phyloP scores from a whole-genome alignment of 73 alveolate genomes.

The Symbiodinium natans region DNA sequence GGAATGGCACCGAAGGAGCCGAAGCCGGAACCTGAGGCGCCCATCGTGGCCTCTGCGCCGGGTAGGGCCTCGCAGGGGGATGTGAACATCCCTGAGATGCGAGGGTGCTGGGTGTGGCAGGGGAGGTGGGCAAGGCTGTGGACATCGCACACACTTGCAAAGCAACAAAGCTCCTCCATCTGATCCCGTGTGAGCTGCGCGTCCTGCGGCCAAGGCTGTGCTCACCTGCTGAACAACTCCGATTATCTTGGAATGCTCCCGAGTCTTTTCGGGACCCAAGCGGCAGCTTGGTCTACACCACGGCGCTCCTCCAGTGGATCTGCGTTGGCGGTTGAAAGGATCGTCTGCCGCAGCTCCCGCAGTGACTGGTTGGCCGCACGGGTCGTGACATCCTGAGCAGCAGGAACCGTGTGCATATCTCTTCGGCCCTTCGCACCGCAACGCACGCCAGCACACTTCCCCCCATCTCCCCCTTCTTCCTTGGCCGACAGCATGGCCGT shows the following conservation, averaged over 20 bases:
- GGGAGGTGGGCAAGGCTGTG: background rate
- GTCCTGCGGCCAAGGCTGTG: background rate
- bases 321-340: constrained; percentile 62
- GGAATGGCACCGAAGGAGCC: background rate
- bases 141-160: background rate
- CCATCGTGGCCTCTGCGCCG: constrained; percentile 16
- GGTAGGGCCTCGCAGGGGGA: constrained; percentile 25
- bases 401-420: no score
- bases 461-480: constrained; percentile 10
- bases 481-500: constrained; percentile 93
- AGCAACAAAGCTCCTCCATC: constrained; percentile 33
- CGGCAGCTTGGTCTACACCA: no score
- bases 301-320: constrained; percentile 46
- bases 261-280: background rate
- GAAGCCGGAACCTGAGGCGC: constrained; percentile 8
- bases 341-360: constrained; percentile 86
- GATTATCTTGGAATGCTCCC: background rate
- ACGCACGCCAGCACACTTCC: no score
- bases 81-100: background rate
- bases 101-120: background rate
- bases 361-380: constrained; percentile 93
- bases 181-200: constrained; percentile 92
- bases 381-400: constrained; percentile 62
- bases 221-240: background rate
- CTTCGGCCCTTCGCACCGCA: no score